A percentile compares a stretch with the other conserved stretches of the same genome.
phyloP scores from a whole-genome alignment of 2,329 filamentous ascomycete genomes.

The Diaporthe batatas region DNA sequence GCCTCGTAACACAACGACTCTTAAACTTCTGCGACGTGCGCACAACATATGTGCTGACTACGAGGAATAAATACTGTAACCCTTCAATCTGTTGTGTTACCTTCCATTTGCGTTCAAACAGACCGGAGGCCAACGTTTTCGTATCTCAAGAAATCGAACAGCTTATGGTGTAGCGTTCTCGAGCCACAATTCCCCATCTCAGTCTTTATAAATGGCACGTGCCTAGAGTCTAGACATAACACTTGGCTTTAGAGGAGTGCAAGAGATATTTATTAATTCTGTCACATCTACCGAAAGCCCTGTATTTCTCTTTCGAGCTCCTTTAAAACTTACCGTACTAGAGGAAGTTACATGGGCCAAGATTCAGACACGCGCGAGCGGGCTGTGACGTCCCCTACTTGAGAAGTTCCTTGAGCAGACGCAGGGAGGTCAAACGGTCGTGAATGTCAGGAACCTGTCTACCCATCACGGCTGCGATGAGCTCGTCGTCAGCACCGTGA shows the following conservation, averaged over 20 bases:
- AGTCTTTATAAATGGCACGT: background rate
- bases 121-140: background rate
- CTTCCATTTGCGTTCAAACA: background rate
- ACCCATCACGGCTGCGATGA: background rate
- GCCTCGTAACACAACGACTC: background rate
- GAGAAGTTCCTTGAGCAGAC: background rate
- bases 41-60: background rate
- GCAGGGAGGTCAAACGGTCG: background rate
- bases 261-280: background rate
- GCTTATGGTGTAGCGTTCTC: background rate
- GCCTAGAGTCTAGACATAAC: no score
- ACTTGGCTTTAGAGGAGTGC: background rate
- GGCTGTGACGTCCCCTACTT: background rate
- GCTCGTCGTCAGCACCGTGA: background rate
- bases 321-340: background rate
- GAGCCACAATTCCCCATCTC: background rate
- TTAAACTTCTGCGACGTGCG: background rate
- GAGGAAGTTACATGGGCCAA: background rate
- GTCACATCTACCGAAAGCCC: background rate
- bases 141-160: background rate
- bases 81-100: background rate
- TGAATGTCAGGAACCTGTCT: background rate
- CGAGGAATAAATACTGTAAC: background rate
- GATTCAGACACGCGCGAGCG: background rate
- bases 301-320: background rate